A percentile compares a stretch with the other conserved stretches of the same genome.
These are phyloP conservation scores for Chlorella sorokiniana DNA, from an alignment of 139 green algal species.

Conservation along the genomic window DNA sequence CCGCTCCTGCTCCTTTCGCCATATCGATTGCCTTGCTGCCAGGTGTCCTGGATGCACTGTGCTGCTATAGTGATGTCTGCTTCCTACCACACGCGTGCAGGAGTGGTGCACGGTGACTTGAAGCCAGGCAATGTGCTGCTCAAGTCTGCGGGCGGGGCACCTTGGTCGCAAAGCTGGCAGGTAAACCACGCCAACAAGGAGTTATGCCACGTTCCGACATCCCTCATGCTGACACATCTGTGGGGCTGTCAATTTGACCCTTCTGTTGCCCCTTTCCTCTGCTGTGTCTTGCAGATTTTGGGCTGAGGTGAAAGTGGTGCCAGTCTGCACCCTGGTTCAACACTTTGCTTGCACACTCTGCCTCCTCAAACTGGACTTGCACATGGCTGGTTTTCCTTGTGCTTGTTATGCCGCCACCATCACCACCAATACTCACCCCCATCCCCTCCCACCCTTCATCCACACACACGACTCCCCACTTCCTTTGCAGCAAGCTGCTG, in stretches of 20 bases:
- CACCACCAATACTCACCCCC: not conserved
- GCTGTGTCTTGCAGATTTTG: slow-evolving; percentile 37
- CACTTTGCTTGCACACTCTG: too few relatives aligned
- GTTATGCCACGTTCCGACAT: too few relatives aligned
- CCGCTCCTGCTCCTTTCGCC: too few relatives aligned
- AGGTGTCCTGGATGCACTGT: not conserved
- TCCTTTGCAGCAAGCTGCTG: slow-evolving; percentile 7
- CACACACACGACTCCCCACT: not conserved
- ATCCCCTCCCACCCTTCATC: not conserved
- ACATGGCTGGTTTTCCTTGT: too few relatives aligned
- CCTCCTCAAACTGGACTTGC: not conserved
- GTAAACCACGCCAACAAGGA: too few relatives aligned
- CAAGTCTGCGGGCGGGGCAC: not conserved
- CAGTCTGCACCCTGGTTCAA: not conserved
- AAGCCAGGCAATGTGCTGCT: slow-evolving; percentile 28
- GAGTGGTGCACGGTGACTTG: slow-evolving; percentile 17
- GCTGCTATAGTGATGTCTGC: too few relatives aligned
- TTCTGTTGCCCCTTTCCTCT: too few relatives aligned
- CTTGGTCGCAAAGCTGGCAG: not conserved
- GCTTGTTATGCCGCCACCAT: not conserved
- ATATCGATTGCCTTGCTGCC: not conserved
- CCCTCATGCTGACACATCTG: too few relatives aligned
- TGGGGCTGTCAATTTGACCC: too few relatives aligned
- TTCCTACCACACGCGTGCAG: not conserved
- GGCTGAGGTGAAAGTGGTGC: slow-evolving; percentile 7